Percentiles rank a stretch among this genome's conserved stretches.
phyloP scores from a whole-genome alignment of 371 early-diverging fungal species.

The Encephalitozoon romaleae region DNA sequence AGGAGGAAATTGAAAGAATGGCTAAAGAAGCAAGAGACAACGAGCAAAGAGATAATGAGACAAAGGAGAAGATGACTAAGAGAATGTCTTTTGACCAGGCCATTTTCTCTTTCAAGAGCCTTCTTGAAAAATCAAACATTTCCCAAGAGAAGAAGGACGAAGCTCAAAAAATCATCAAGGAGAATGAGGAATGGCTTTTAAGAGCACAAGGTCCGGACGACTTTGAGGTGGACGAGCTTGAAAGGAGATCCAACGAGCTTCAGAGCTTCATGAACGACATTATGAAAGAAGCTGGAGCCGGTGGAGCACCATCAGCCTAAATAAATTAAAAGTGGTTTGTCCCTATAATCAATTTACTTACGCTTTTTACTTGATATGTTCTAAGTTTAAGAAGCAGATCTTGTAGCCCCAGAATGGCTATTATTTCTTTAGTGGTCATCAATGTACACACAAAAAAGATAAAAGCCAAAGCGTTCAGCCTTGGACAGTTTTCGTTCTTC shows the following conservation, averaged over 20 bases:
- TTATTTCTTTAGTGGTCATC: slow-evolving; percentile 20
- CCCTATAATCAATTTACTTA: neutral
- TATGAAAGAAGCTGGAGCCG: neutral
- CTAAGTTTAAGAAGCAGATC: neutral
- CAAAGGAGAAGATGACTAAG: neutral
- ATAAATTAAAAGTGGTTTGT: slow-evolving; percentile 24
- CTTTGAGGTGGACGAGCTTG: slow-evolving; percentile 9
- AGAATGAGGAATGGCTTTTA: slow-evolving; percentile 23
- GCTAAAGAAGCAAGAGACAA: slow-evolving; percentile 63
- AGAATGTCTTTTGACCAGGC: slow-evolving; percentile 22
- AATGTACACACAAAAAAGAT: slow-evolving; percentile 23
- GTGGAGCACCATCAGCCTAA: slow-evolving; percentile 16
- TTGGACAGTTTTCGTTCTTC: slow-evolving; percentile 47
- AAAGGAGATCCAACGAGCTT: slow-evolving; percentile 6
- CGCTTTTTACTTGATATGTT: neutral
- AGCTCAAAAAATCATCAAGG: neutral
- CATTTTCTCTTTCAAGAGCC: neutral
- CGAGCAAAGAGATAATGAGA: slow-evolving; percentile 40
- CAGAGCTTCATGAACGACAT: slow-evolving; percentile 10
- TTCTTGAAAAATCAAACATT: slow-evolving; percentile 17
- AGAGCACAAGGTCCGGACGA: neutral
- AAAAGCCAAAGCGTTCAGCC: slow-evolving; percentile 34
- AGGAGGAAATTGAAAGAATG: slow-evolving; percentile 63
- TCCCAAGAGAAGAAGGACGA: slow-evolving; percentile 30
- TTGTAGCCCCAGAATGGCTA: neutral